Base-by-base conservation (phyloP, 768 basidiomycete genomes). In the Hydnomerulius pinastri region DNA sequence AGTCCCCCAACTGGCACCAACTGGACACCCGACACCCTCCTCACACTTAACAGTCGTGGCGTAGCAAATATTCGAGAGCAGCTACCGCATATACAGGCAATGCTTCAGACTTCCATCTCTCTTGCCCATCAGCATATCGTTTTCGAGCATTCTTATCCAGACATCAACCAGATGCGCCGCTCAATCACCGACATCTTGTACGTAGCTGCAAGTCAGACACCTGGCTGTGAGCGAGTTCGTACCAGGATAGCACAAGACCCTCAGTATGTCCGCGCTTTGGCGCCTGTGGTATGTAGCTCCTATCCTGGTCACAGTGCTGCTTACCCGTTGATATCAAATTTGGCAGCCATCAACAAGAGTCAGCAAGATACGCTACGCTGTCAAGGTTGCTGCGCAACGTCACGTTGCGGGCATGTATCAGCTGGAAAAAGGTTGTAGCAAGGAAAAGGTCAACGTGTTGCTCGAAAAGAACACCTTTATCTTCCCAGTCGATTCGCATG, bases 21-120 rank as follows among this genome's bases (percentile, higher is more conserved):
- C 11, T 54, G 28, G 28, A 29, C 12, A 12, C 28, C 28, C 28
- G 28, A 29, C 12, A 12, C 28, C 6, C 28, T 6, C 28, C 6
- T 29, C 28, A 29, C 12, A 6, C 12, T 29, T 6, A 48, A 54
- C 35, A 57, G 65, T 18, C 58, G 64, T 55, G 8, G 47, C 59
- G 7, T 55, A 47, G 37, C n/a, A 6, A 38, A 38, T n/a, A 17
- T 38, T 6, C n/a, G 17, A 8, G 37, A 38, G 7, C 37, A 38
- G 21, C 6, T 6, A 15, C 37, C 37, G 6, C 37, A 38, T 38
- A 38, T 38, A 6, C 37, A 38, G n/a, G 37, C 8, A 6, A 38
- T 38, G 37, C 37, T 38, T 15, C 37, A 15, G 6, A 17, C 37
- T 15, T 17, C 37, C 7, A 38, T 38, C 15, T 17, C n/a, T 6